Evolutionary conservation across 2,329 filamentous ascomycete genomes (phyloP).

Genomic region (Calonectria multiphialidica): DNA sequence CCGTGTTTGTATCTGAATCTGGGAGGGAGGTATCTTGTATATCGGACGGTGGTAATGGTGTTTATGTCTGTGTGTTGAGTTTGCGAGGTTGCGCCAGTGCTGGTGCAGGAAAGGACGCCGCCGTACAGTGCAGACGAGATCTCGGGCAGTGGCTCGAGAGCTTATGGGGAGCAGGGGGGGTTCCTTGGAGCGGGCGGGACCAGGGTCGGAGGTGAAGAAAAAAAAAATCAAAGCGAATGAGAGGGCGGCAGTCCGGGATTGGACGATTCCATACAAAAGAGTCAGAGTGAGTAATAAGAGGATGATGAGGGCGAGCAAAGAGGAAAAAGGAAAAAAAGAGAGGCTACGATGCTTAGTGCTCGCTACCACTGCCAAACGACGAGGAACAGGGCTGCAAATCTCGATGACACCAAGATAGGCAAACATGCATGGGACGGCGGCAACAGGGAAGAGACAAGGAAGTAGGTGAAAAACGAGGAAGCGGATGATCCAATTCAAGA

Average conservation of each 20-base stretch:
- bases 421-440: no score
- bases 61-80: constrained; percentile 10
- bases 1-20: neutral
- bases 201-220: neutral
- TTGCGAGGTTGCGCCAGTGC: constrained; percentile 1
- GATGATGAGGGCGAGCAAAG: constrained; percentile 3
- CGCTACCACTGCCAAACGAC: neutral
- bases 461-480: neutral
- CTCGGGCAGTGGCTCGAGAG: neutral
- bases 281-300: neutral
- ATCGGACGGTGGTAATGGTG: constrained; percentile 10
- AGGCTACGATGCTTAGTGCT: neutral
- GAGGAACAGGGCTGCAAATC: neutral
- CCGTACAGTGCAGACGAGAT: constrained; percentile 2
- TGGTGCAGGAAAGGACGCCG: neutral
- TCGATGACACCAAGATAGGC: no score
- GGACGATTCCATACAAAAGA: neutral
- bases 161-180: constrained; percentile 8
- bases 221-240: neutral
- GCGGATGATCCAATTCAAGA: neutral
- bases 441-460: neutral
- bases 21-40: neutral
- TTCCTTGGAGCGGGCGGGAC: neutral
- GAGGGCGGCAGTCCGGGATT: neutral
- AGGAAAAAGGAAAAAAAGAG: neutral